Conservation (phyloP, 306 rosid species). For the Malus fusca region DNA sequence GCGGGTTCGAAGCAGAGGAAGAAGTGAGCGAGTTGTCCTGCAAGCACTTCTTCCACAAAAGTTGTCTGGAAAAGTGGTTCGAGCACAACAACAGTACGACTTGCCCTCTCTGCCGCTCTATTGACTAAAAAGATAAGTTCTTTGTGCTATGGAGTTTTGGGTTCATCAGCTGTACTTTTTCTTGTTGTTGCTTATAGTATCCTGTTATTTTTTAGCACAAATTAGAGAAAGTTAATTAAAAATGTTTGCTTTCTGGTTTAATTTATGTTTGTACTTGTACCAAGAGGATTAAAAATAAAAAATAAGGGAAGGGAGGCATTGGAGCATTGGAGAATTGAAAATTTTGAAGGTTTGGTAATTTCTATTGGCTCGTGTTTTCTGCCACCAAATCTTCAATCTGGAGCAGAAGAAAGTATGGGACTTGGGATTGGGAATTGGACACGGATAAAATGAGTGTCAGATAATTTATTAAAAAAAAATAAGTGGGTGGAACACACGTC, state of each 20-base stretch:
- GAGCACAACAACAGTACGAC: conserved; percentile 36
- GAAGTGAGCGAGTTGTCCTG: conserved; percentile 77
- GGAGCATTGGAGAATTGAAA: neutral
- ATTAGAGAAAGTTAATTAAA: neutral
- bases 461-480: neutral
- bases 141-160: neutral
- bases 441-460: neutral
- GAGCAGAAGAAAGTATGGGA: neutral
- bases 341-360: neutral
- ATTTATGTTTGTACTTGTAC: neutral
- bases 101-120: conserved; percentile 82
- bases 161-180: neutral
- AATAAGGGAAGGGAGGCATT: neutral
- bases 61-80: conserved; percentile 79
- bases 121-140: conserved; percentile 5
- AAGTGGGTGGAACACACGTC: neutral
- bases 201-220: neutral
- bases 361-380: neutral
- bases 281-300: neutral
- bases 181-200: neutral
- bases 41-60: conserved; percentile 71
- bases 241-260: neutral
- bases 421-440: neutral
- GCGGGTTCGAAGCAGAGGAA: conserved; percentile 56
- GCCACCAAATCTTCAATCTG: neutral